Evolutionary conservation across 345 rosid genomes (phyloP).

Genomic region (Nephelium lappaceum): DNA sequence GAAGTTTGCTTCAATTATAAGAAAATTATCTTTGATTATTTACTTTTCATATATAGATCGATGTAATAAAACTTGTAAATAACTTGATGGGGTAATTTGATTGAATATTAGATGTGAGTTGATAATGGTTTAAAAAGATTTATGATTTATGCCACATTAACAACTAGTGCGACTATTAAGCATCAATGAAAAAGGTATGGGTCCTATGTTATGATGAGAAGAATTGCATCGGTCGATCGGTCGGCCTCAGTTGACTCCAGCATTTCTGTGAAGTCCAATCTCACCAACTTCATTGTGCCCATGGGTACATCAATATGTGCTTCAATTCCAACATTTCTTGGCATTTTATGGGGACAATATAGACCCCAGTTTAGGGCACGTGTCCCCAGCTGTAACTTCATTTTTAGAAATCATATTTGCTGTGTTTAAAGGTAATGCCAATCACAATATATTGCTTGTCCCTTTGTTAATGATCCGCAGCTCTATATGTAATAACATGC

Average conservation of each 20-base stretch:
- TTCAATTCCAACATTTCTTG: constrained; percentile 13
- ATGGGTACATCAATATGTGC: not conserved
- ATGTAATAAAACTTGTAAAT: constrained; percentile 4
- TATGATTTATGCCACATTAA: constrained; percentile 24
- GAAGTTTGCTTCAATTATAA: constrained; percentile 25
- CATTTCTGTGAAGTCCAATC: not conserved
- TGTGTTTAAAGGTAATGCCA: not conserved
- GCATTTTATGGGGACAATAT: constrained; percentile 6
- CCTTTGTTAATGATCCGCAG: constrained; percentile 13
- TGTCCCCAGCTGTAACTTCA: not conserved
- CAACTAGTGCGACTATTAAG: constrained; percentile 26
- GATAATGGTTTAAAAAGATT: constrained; percentile 13
- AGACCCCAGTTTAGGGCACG: not conserved
- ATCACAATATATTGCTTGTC: not conserved
- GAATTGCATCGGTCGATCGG: constrained; percentile 1
- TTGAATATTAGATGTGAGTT: not conserved
- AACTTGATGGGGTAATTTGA: constrained; percentile 31
- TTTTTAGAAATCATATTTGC: not conserved
- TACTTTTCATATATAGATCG: not conserved
- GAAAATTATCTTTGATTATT: constrained; percentile 10
- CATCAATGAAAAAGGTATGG: constrained; percentile 21
- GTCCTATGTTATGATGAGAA: constrained; percentile 22
- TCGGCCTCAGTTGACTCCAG: constrained; percentile 20
- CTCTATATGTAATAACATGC: constrained; percentile 4
- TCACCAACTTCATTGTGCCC: not conserved